Percentiles rank a stretch among this genome's conserved stretches.
Evolutionary conservation across 73 alveolate genomes (phyloP).

Genomic region (Tetrahymena thermophila): DNA sequence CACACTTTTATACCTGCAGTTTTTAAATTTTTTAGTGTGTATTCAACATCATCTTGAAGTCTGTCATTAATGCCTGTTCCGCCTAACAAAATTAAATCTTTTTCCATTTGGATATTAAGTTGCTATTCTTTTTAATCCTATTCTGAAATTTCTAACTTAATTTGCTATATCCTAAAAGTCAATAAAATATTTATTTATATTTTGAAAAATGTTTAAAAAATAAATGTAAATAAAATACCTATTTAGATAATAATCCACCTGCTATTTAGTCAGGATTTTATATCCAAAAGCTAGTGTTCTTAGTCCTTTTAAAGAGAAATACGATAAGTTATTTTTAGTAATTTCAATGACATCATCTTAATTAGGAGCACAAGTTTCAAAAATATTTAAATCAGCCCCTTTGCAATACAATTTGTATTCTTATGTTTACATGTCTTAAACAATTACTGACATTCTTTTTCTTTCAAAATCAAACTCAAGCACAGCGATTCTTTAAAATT

Average conservation of each 20-base stretch:
- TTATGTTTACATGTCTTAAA: constrained; percentile 14
- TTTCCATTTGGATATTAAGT: constrained; percentile 60
- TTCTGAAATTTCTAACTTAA: neutral
- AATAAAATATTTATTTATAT: too few species aligned
- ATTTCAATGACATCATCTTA: neutral
- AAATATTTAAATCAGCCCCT: constrained; percentile 73
- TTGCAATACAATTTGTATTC: constrained; percentile 35
- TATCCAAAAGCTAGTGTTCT: constrained; percentile 45
- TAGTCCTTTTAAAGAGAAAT: constrained; percentile 46
- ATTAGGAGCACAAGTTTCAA: neutral
- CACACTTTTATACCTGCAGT: constrained; percentile 51
- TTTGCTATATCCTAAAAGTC: neutral
- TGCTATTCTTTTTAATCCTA: constrained; percentile 29
- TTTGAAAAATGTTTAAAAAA: neutral
- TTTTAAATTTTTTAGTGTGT: constrained; percentile 48
- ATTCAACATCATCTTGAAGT: constrained; percentile 65
- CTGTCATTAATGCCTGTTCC: constrained; percentile 78
- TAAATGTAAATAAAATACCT: neutral
- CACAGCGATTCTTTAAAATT: neutral
- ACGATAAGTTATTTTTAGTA: neutral
- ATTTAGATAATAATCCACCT: constrained; percentile 5
- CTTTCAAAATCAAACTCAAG: constrained; percentile 77
- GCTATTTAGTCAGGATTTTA: constrained; percentile 6
- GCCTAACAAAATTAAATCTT: constrained; percentile 59
- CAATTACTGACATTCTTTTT: constrained; percentile 85